These are phyloP conservation scores for Emergomyces pasteurianus DNA, from an alignment of 2,329 filamentous ascomycete genomes.

Conservation along the genomic window DNA sequence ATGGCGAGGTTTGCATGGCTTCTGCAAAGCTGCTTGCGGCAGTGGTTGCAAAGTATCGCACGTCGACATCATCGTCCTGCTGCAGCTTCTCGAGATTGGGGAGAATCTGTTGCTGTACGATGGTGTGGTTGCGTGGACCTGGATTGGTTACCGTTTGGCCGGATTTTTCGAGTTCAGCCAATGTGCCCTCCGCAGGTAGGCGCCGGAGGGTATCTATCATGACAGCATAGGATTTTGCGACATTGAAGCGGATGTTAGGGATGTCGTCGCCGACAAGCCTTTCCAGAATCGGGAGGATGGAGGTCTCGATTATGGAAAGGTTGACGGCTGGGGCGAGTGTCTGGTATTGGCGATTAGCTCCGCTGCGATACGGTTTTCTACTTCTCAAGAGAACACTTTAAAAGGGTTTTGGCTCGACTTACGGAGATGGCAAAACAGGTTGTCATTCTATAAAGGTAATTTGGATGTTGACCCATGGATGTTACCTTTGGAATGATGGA, in stretches of 20 bases:
- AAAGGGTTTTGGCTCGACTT: conserved; percentile 34
- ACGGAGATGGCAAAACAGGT: conserved; percentile 99
- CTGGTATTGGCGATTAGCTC: conserved; percentile 37
- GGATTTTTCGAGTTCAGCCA: conserved; percentile 74
- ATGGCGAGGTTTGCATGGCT: conserved; percentile 43
- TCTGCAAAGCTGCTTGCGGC: conserved; percentile 51
- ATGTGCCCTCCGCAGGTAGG: conserved; percentile 75
- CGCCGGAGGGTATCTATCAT: conserved; percentile 86
- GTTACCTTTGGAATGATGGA: conserved; percentile 98
- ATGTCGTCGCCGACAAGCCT: conserved; percentile 90
- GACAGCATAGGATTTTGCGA: conserved; percentile 90
- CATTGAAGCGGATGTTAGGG: conserved; percentile 98
- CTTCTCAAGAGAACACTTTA: not conserved
- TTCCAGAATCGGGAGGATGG: conserved; percentile 91
- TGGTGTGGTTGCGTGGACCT: conserved; percentile 60
- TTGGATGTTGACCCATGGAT: conserved; percentile 94
- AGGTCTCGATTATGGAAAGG: conserved; percentile 82
- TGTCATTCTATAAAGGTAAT: conserved; percentile 99
- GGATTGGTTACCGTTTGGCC: conserved; percentile 39
- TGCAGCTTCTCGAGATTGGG: conserved; percentile 91
- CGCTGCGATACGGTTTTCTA: not conserved
- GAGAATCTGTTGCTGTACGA: conserved; percentile 76
- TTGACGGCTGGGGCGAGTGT: conserved; percentile 88
- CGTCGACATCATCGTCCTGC: conserved; percentile 94
- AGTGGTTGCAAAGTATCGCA: conserved; percentile 92